Base-by-base conservation (phyloP, 306 rosid genomes). In the Sesbania bispinosa region DNA sequence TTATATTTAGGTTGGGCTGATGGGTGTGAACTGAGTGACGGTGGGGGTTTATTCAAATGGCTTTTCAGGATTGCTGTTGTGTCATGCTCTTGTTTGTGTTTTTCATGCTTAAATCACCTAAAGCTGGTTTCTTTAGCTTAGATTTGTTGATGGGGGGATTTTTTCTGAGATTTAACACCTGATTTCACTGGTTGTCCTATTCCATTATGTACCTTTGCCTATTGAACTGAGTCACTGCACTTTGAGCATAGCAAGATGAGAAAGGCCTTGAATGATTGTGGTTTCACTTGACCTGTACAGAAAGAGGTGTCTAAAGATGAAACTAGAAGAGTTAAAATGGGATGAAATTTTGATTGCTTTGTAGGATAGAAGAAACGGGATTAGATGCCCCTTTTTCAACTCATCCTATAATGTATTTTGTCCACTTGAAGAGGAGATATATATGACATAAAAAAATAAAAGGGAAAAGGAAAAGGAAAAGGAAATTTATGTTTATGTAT, bases 61-160 rank as follows among this genome's bases (percentile, higher is more conserved):
- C 38, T 27, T 27, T 52, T 50, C 30, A 19, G 29, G 48, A 43
- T 53, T 53, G 30, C 42, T 60, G 20, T 60, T 67, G 19, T 39
- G 46, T 27, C 15, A 10, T 74, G 38, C 4, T 74, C 0, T 24
- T 24, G 16, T 54, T 10, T 42, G 73, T 53, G 73, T 43, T 63
- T 53, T 71, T 43, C 2, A 27, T 32, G 73, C 29, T 63, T 43
- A 33, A 41, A 39, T 75, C 19, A 51, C 16, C 0, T 16, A 33
- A 54, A 53, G 36, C 1, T 71, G 47, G 50, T 0, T 20, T 52
- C 14, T 70, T 70, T 70, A 70, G 67, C 67, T 52, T 62, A 7
- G 53, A 26, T 79, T 65, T 57, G 75, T 47, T 79, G 10, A 15
- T 65, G 57, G 68, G 19, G 41, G 47, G 16, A 9, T 54, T 60